Evolutionary conservation across 2,329 filamentous ascomycete genomes (phyloP).

Genomic region (Aureobasidium sp.): DNA sequence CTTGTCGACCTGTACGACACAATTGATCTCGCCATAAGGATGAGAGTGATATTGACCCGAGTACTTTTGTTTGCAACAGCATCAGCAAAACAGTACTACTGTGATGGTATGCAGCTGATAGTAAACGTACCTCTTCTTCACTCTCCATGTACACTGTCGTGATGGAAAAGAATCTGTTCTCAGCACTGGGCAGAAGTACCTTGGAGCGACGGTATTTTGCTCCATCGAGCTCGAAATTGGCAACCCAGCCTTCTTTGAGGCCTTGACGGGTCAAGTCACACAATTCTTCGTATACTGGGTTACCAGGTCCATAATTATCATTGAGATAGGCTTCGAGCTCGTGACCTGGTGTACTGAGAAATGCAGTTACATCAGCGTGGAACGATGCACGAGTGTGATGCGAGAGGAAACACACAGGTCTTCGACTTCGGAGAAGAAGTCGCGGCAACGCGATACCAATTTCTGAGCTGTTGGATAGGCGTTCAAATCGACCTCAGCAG

Average conservation of each 20-base stretch:
- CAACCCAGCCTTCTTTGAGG: conserved; percentile 28
- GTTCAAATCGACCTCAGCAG: neutral
- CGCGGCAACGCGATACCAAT: conserved; percentile 17
- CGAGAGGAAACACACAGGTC: conserved; percentile 22
- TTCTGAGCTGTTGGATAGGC: conserved; percentile 9
- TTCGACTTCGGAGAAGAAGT: conserved; percentile 28
- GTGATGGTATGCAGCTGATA: neutral
- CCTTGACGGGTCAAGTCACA: conserved; percentile 24
- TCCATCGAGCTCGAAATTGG: conserved; percentile 32
- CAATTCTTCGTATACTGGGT: conserved; percentile 26
- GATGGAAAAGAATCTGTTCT: conserved; percentile 48
- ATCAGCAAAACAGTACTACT: neutral
- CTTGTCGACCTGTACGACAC: conserved; percentile 37
- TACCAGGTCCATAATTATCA: conserved; percentile 26
- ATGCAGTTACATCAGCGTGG: neutral
- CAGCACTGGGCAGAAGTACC: conserved; percentile 40
- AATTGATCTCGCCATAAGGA: conserved; percentile 29
- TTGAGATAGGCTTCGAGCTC: conserved; percentile 27
- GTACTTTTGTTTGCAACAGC: conserved; percentile 29
- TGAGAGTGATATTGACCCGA: conserved; percentile 43
- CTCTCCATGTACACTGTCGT: conserved; percentile 54
- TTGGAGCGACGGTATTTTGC: conserved; percentile 41
- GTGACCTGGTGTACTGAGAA: conserved; percentile 25
- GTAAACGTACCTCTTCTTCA: conserved; percentile 23
- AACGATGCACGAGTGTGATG: neutral